phyloP scores from a whole-genome alignment of 2,329 filamentous ascomycete species.

The Calycina marina region DNA sequence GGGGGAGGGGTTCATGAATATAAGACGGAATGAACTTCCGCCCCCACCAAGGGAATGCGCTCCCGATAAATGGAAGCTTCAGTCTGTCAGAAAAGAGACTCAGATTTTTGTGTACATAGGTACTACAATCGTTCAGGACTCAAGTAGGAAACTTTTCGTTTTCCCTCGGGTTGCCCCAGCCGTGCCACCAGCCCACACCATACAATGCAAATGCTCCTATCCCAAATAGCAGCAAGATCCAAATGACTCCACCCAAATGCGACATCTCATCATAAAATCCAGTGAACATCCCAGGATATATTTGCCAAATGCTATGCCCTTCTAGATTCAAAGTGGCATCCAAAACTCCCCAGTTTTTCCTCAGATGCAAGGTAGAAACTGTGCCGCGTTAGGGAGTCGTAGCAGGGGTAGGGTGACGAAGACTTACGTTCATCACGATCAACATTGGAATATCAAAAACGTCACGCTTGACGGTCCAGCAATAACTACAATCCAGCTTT shows the following conservation, averaged over 20 bases:
- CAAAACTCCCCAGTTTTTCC: no score
- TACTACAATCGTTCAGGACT: no score
- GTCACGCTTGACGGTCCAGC: conserved; percentile 93
- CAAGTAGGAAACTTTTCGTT: no score
- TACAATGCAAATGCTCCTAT: conserved; percentile 1
- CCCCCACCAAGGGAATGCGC: no score
- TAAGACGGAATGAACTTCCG: no score
- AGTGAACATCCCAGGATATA: background rate
- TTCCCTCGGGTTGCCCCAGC: no score
- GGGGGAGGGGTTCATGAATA: no score
- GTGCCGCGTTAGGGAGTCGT: conserved; percentile 7
- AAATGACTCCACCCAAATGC: conserved; percentile 12
- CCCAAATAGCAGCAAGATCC: conserved; percentile 6
- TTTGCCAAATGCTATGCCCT: conserved; percentile 4
- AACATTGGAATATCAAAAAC: conserved; percentile 98
- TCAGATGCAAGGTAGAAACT: conserved; percentile 33
- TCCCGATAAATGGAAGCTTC: no score
- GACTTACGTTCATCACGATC: conserved; percentile 92
- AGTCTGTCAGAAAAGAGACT: no score
- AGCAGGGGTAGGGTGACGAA: background rate
- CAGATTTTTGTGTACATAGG: no score
- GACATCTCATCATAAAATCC: conserved; percentile 1
- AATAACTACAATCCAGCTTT: conserved; percentile 88
- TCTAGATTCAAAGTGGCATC: background rate
- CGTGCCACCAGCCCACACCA: no score